These are phyloP conservation scores for Gossypium laxum DNA, from an alignment of 441 rosid species.

Conservation along the genomic window DNA sequence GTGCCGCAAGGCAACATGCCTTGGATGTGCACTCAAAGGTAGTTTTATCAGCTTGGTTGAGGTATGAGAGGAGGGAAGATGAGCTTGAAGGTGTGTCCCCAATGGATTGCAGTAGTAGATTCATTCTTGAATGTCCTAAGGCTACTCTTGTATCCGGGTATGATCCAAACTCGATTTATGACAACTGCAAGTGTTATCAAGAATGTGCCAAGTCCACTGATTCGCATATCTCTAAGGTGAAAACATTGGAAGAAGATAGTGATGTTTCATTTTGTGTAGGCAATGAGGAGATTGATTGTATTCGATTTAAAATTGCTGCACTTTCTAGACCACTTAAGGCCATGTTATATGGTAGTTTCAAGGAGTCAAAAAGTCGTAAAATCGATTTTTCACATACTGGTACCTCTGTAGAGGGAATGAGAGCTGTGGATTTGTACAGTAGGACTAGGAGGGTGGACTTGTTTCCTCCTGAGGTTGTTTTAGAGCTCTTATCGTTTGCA, in stretches of 20 bases:
- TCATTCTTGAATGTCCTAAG: slow-evolving; percentile 52
- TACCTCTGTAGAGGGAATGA: slow-evolving; percentile 42
- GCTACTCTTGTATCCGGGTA: slow-evolving; percentile 36
- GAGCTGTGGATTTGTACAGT: slow-evolving; percentile 42
- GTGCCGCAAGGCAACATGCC: slow-evolving; percentile 46
- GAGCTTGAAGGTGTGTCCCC: slow-evolving; percentile 46
- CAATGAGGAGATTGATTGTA: slow-evolving; percentile 39
- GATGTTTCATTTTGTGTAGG: slow-evolving; percentile 39
- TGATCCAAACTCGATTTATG: slow-evolving; percentile 33
- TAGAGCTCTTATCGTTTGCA: slow-evolving; percentile 51
- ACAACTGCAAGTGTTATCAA: slow-evolving; percentile 35
- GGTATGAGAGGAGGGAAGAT: slow-evolving; percentile 53
- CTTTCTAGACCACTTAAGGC: slow-evolving; percentile 52
- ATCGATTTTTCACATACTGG: slow-evolving; percentile 47
- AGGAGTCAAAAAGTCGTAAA: slow-evolving; percentile 37
- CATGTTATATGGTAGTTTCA: slow-evolving; percentile 51
- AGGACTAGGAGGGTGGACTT: slow-evolving; percentile 37
- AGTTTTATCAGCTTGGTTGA: slow-evolving; percentile 55
- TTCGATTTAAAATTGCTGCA: slow-evolving; percentile 43
- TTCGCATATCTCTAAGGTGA: slow-evolving; percentile 15
- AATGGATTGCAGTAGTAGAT: slow-evolving; percentile 55
- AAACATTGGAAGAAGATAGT: slow-evolving; percentile 33
- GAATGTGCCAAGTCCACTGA: neutral
- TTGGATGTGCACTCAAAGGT: slow-evolving; percentile 50
- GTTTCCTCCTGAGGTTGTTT: slow-evolving; percentile 36